Percentiles rank a stretch among this genome's conserved stretches.
Evolutionary conservation across 352 stramenopile genomes (phyloP).

Genomic region (Globisporangium spiculum): DNA sequence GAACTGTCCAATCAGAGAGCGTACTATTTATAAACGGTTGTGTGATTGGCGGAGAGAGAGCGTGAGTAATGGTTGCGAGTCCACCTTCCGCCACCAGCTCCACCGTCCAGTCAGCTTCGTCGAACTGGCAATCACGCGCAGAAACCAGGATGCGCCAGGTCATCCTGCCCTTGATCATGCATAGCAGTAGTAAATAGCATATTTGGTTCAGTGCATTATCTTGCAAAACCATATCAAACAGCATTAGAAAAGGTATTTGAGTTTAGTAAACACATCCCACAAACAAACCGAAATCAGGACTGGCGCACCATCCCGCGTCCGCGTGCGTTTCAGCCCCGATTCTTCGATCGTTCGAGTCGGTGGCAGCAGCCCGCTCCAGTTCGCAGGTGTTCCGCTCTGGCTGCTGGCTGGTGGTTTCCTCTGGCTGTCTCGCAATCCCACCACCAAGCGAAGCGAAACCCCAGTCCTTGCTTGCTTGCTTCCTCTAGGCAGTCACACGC

Average conservation of each 20-base stretch:
- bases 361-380: not conserved
- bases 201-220: too few species aligned
- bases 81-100: not conserved
- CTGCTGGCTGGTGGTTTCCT: not conserved
- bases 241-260: not conserved
- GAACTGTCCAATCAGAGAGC: not conserved
- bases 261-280: too few species aligned
- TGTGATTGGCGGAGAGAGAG: not conserved
- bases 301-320: not conserved
- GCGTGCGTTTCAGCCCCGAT: slow-evolving; percentile 1
- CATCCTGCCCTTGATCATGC: not conserved
- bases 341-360: slow-evolving; percentile 7
- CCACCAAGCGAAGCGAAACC: not conserved
- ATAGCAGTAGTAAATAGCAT: not conserved
- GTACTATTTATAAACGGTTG: not conserved
- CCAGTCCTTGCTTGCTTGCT: too few species aligned
- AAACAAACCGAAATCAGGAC: not conserved
- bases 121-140: slow-evolving; percentile 8
- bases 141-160: not conserved
- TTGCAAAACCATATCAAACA: not conserved
- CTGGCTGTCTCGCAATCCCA: not conserved
- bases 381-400: not conserved
- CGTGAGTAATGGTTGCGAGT: not conserved
- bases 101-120: slow-evolving; percentile 6
- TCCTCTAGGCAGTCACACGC: not conserved